Evolutionary conservation across 2,329 filamentous ascomycete species (phyloP).

Genomic region (Claviceps monticola): DNA sequence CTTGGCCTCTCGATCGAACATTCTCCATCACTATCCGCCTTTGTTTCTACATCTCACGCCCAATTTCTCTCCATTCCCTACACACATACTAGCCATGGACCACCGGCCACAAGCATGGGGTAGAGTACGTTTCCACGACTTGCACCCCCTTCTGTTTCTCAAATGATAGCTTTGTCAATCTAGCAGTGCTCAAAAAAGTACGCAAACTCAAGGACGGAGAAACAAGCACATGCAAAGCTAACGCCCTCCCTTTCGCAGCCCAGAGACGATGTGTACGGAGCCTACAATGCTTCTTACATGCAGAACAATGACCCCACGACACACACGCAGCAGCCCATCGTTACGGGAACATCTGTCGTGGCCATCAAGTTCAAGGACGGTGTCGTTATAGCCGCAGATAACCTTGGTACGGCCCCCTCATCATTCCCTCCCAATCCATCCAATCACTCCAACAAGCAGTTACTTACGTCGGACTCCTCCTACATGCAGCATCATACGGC

Average conservation of each 20-base stretch:
- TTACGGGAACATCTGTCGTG: slow-evolving; percentile 91
- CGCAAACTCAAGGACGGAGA: slow-evolving; percentile 2
- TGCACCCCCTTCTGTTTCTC: slow-evolving; percentile 1
- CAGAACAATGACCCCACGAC: slow-evolving; percentile 57
- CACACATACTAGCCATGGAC: slow-evolving; percentile 38
- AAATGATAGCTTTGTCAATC: slow-evolving; percentile 1
- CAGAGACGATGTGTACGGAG: slow-evolving; percentile 91
- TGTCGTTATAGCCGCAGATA: slow-evolving; percentile 93
- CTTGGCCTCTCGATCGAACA: neutral
- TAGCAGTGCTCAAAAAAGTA: neutral
- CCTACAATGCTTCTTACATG: slow-evolving; percentile 81
- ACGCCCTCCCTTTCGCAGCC: slow-evolving; percentile 44
- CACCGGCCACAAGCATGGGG: slow-evolving; percentile 62
- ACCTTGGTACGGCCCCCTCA: slow-evolving; percentile 51
- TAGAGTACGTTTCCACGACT: slow-evolving; percentile 39
- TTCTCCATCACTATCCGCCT: neutral
- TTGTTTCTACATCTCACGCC: neutral
- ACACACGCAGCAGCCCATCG: slow-evolving; percentile 83
- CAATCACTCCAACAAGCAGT: neutral
- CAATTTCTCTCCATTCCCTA: neutral
- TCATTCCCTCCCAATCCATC: neutral
- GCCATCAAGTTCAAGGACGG: slow-evolving; percentile 93
- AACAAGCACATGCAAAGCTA: slow-evolving; percentile 3
- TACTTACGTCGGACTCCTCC: neutral
- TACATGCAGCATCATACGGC: slow-evolving; percentile 71